Conservation (phyloP, 495 filamentous ascomycete species). For the Penicillium dipodomyicola region DNA sequence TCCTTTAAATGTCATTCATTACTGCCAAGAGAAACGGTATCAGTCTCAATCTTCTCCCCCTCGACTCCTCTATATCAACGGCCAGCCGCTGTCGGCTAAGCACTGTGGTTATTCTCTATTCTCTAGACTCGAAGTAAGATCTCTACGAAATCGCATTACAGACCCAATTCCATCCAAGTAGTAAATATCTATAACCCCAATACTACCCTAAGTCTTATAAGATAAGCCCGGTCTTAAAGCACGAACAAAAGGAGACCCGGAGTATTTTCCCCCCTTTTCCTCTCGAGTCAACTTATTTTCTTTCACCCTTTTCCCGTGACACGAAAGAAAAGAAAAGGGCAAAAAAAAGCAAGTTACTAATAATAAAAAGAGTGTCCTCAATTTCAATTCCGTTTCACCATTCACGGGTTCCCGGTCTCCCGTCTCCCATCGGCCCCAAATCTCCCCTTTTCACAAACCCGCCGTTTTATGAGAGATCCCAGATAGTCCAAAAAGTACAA, state of each 20-base stretch:
- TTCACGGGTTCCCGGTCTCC: neutral
- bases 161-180: neutral
- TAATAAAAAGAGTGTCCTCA: neutral
- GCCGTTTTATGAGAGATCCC: neutral
- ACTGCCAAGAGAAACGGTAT: neutral
- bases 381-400: neutral
- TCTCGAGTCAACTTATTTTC: neutral
- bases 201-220: neutral
- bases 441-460: neutral
- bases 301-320: neutral
- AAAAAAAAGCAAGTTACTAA: neutral
- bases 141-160: neutral
- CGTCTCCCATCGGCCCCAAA: neutral
- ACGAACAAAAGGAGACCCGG: neutral
- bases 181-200: neutral
- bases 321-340: neutral
- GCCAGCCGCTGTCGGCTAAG: conserved; percentile 12
- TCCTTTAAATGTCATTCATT: neutral
- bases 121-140: neutral
- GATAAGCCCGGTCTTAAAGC: neutral
- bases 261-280: conserved; percentile 1
- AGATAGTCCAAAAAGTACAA: neutral
- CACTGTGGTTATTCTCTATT: conserved; percentile 1
- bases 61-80: conserved; percentile 1
- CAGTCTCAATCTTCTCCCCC: neutral